phyloP scores from a whole-genome alignment of 768 basidiomycete species.

The Rhodotorula sphaerocarpa region DNA sequence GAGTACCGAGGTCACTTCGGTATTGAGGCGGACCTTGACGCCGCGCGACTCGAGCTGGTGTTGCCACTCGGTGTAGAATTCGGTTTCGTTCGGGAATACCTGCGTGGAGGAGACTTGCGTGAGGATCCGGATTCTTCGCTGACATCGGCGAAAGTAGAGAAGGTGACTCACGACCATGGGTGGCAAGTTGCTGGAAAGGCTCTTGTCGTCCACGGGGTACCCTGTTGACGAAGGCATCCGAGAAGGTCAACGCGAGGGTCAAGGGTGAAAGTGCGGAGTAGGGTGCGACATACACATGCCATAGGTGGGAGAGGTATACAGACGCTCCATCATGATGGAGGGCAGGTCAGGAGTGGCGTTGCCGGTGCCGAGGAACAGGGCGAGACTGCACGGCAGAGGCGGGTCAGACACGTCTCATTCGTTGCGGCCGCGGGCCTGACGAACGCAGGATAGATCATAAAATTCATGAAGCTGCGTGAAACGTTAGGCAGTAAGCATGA shows the following conservation, averaged over 20 bases:
- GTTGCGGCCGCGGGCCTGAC: not conserved
- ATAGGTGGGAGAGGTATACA: constrained; percentile 48
- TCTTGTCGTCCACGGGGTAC: constrained; percentile 45
- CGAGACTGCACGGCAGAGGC: constrained; percentile 20
- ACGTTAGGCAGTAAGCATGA: not conserved
- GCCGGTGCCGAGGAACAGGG: constrained; percentile 45
- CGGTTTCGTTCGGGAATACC: constrained; percentile 13
- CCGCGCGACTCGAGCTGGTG: constrained; percentile 42
- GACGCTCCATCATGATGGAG: constrained; percentile 46
- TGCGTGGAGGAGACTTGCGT: too few species aligned
- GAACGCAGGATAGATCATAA: constrained; percentile 44
- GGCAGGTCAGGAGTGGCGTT: constrained; percentile 48
- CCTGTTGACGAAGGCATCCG: constrained; percentile 29
- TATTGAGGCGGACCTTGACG: constrained; percentile 45
- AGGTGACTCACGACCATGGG: constrained; percentile 48
- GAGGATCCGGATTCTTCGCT: too few species aligned
- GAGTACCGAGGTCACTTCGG: constrained; percentile 41
- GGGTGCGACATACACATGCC: constrained; percentile 43
- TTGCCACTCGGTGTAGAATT: constrained; percentile 46
- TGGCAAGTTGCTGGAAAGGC: constrained; percentile 44
- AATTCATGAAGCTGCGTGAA: constrained; percentile 40
- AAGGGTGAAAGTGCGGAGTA: too few species aligned
- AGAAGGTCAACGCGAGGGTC: not conserved
- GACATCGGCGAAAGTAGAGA: too few species aligned
- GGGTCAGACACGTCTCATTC: too few species aligned